Conservation (phyloP, 768 basidiomycete genomes). For the Amanita muscaria region DNA sequence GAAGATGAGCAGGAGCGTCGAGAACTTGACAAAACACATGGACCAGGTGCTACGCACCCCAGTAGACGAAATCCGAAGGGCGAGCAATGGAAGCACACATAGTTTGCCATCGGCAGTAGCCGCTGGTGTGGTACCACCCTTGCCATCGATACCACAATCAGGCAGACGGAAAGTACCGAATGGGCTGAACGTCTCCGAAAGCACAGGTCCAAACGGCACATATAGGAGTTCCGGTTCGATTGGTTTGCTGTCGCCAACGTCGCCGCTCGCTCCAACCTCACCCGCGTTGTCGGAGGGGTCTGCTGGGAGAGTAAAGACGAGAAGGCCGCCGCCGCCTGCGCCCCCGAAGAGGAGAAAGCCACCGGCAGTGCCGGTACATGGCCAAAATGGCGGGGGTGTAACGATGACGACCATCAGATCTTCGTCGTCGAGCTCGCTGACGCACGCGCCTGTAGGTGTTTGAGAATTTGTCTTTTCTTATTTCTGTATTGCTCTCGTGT, state of each 20-base stretch:
- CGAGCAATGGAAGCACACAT: slow-evolving; percentile 32
- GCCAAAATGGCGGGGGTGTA: slow-evolving; percentile 33
- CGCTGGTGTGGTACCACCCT: slow-evolving; percentile 12
- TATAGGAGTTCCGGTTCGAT: neutral
- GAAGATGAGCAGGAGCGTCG: slow-evolving; percentile 61
- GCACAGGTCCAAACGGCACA: slow-evolving; percentile 2
- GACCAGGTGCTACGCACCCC: slow-evolving; percentile 24
- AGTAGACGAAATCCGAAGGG: slow-evolving; percentile 25
- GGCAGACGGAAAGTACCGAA: slow-evolving; percentile 14
- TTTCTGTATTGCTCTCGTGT: too few species aligned
- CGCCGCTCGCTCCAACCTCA: slow-evolving; percentile 13
- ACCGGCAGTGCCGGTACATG: slow-evolving; percentile 54
- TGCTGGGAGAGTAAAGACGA: slow-evolving; percentile 14
- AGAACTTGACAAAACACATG: slow-evolving; percentile 28
- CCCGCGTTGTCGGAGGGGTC: slow-evolving; percentile 13
- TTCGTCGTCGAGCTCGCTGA: slow-evolving; percentile 28
- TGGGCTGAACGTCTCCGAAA: too few species aligned
- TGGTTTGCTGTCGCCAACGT: slow-evolving; percentile 7
- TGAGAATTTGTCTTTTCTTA: too few species aligned
- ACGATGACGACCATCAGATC: slow-evolving; percentile 54
- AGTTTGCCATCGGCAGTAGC: slow-evolving; percentile 25
- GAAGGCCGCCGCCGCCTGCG: slow-evolving; percentile 55
- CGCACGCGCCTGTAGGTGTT: slow-evolving; percentile 13
- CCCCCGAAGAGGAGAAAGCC: slow-evolving; percentile 63
- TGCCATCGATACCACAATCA: slow-evolving; percentile 3